phyloP scores from a whole-genome alignment of 768 basidiomycete genomes.

The Hygrocybe punicea region DNA sequence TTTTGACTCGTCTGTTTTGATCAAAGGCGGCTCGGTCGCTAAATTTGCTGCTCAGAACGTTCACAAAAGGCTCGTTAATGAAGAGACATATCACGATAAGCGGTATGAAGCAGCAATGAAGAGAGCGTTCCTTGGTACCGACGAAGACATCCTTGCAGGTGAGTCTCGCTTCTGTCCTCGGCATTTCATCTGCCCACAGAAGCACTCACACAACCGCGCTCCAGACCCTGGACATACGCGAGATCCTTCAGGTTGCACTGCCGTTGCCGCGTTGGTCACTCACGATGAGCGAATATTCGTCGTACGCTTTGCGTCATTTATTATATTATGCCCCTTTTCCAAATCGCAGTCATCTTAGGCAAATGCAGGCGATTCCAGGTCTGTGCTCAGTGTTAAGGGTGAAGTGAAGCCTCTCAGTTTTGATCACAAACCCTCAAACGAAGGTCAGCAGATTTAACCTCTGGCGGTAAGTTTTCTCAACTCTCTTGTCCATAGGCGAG shows the following conservation, averaged over 20 bases:
- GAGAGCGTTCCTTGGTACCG: constrained; percentile 86
- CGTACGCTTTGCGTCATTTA: constrained; percentile 43
- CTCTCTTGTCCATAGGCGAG: constrained; percentile 53
- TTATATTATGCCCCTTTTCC: background rate
- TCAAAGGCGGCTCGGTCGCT: constrained; percentile 75
- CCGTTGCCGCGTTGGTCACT: constrained; percentile 83
- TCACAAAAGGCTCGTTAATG: constrained; percentile 69
- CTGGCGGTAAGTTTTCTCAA: constrained; percentile 4
- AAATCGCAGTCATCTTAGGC: constrained; percentile 53
- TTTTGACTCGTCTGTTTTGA: constrained; percentile 5
- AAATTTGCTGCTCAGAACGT: constrained; percentile 82
- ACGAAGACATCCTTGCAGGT: constrained; percentile 90
- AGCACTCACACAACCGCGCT: constrained; percentile 13
- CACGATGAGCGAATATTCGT: constrained; percentile 74
- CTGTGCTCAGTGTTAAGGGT: constrained; percentile 81
- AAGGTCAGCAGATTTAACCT: constrained; percentile 47
- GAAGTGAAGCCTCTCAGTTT: constrained; percentile 84
- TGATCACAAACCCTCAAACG: constrained; percentile 94
- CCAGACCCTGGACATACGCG: constrained; percentile 81
- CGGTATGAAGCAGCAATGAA: constrained; percentile 79
- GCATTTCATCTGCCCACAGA: background rate
- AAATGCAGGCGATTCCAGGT: constrained; percentile 95
- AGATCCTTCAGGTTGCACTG: constrained; percentile 96
- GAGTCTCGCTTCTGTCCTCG: constrained; percentile 22
- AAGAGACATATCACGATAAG: constrained; percentile 66